Conservation (phyloP, 129 eudicot genomes). For the Flaveria ramosissima region DNA sequence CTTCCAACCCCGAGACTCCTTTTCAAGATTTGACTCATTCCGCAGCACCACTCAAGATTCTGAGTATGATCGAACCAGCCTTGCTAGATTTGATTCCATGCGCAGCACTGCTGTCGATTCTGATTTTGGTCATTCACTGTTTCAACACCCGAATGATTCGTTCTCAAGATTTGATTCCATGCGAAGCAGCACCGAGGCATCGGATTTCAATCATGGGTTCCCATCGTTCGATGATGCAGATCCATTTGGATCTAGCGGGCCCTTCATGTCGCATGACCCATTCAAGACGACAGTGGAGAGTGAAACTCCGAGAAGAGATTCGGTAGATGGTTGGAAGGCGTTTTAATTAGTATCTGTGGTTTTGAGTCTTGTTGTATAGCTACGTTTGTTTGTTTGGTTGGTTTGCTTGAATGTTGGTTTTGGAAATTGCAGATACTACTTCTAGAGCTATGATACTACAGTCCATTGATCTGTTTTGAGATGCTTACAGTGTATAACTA, state of each 20-base stretch:
- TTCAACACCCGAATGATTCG: conserved; percentile 50
- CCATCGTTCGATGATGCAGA: conserved; percentile 78
- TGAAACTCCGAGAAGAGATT: conserved; percentile 37
- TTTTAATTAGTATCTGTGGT: conserved; percentile 19
- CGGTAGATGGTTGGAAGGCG: conserved; percentile 38
- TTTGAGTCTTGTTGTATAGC: conserved; percentile 15
- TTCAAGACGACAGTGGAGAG: conserved; percentile 43
- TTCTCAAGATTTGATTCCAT: conserved; percentile 68
- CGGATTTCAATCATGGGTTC: conserved; percentile 42
- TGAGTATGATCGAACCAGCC: conserved; percentile 46
- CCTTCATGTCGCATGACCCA: conserved; percentile 44
- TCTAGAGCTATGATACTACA: conserved; percentile 8
- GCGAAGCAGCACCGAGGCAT: conserved; percentile 37
- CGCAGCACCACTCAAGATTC: conserved; percentile 56
- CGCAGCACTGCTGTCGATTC: conserved; percentile 53
- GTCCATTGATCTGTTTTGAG: conserved; percentile 11
- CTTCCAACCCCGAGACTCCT: conserved; percentile 45
- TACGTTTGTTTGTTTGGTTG: conserved; percentile 1
- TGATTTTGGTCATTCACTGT: conserved; percentile 55
- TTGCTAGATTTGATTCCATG: conserved; percentile 77
- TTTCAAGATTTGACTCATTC: conserved; percentile 77
- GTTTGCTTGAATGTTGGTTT: not conserved
- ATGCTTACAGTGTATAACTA: conserved; percentile 7
- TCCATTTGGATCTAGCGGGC: conserved; percentile 47
- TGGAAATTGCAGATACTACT: conserved; percentile 2